Percentiles rank a stretch among this genome's conserved stretches.
phyloP scores from a whole-genome alignment of 78 protist species.

The Blattamonas nauphoetae region DNA sequence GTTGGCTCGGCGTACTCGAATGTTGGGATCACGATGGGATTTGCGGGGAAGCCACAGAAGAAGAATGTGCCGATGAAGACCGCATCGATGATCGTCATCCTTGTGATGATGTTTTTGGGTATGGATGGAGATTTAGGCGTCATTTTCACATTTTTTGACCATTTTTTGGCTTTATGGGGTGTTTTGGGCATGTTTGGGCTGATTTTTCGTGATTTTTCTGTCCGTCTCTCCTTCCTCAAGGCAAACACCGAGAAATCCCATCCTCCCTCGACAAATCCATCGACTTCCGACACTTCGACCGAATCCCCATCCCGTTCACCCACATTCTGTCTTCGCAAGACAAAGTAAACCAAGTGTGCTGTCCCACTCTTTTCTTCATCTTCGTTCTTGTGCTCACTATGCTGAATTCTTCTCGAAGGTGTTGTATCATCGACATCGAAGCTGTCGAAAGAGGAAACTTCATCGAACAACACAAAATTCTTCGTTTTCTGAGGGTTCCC shows the following conservation, averaged over 20 bases:
- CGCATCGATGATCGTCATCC: neutral
- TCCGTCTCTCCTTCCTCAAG: neutral
- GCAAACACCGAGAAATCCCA: constrained; percentile 2
- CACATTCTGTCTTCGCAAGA: neutral
- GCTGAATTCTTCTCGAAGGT: too few relatives aligned
- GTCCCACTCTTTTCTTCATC: too few relatives aligned
- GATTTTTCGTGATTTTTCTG: too few relatives aligned
- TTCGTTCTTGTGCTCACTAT: too few relatives aligned
- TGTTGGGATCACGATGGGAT: neutral
- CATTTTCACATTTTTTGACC: neutral
- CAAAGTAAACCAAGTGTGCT: too few relatives aligned
- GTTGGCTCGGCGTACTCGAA: neutral
- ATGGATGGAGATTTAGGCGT: neutral
- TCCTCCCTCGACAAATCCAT: neutral
- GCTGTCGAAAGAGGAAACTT: too few relatives aligned
- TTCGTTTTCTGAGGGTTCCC: too few relatives aligned
- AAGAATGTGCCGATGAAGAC: neutral
- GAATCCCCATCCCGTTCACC: neutral
- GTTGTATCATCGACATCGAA: too few relatives aligned
- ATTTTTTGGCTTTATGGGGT: neutral
- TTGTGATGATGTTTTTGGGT: neutral
- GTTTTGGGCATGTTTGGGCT: too few relatives aligned
- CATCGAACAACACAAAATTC: too few relatives aligned
- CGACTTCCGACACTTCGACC: neutral
- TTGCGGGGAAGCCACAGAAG: neutral